Evolutionary conservation across 176 grass and related monocot species (phyloP), one percentile per base, ranked within the genome.

Genomic region (Pontederia paniculata): DNA sequence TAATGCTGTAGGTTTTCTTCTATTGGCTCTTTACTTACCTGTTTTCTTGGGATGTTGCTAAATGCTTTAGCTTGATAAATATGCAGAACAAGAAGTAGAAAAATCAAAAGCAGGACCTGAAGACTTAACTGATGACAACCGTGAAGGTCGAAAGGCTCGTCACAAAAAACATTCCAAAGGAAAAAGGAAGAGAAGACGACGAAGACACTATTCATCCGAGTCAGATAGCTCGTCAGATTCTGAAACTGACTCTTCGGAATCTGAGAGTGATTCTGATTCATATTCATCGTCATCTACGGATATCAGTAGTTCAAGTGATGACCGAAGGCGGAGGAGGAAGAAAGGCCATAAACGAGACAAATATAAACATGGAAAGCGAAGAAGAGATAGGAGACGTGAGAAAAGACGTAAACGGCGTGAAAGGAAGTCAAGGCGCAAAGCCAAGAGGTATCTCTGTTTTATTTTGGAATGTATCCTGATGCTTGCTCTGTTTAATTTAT

Each of bases 281-380:
- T 67, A 83, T 49, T 88, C 94, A 21, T 87, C 81, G 43, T 78
- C 83, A 16, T 71, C 66, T 18, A 88, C 94, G 48, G 87, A 88
- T 73, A 44, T 88, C 57, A 98, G 94, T 60, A 90, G 83, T 50
- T 98, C 94, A 79, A 91, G 86, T 75, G 83, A 88, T 75, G 94
- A 93, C 41, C 63, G 81, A 50, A 80, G 80, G 58, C 84, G 58
- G 66, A 76, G 50, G 23, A 76, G 58, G 69, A 98, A 75, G 80
- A 89, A 70, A 52, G 70, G 73, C 46, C 81, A 74, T 1, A 98
- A 68, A 63, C 82, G 64, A 72, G 81, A 81, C 25, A 97, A 98
- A 57, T 61, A 62, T 53, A 98, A 88, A 75, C 83, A 63, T 56
- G 63, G 69, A 58, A 93, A 70, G 76, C 75, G 94, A 74, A 93